phyloP scores from a whole-genome alignment of 495 filamentous ascomycete species.

The Stereocaulon alpinum region DNA sequence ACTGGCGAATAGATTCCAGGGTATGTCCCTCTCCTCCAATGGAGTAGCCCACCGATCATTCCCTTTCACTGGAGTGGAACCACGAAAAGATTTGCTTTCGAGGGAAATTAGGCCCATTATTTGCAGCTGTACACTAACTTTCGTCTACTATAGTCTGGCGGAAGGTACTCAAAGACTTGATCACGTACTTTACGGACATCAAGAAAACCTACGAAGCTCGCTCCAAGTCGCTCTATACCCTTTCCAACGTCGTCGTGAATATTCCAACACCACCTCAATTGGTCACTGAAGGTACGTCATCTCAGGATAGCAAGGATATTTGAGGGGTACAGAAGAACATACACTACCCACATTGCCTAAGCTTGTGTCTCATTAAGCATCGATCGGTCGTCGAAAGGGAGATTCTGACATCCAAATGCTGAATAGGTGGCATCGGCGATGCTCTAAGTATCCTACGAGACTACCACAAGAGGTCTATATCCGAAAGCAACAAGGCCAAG shows the following conservation, averaged over 20 bases:
- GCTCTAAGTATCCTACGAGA: slow-evolving; percentile 68
- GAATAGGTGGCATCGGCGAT: slow-evolving; percentile 61
- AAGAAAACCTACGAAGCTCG: slow-evolving; percentile 82
- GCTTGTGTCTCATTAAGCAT: no score
- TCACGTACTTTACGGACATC: slow-evolving; percentile 88
- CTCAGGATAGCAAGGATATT: no score
- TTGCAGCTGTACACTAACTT: neutral
- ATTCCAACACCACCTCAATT: slow-evolving; percentile 62
- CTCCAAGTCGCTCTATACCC: slow-evolving; percentile 69
- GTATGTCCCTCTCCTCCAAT: slow-evolving; percentile 37
- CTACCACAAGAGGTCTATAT: slow-evolving; percentile 72
- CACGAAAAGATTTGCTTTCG: neutral
- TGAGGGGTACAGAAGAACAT: no score
- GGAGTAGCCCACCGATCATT: neutral
- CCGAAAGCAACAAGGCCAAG: slow-evolving; percentile 76
- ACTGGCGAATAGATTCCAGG: slow-evolving; percentile 79
- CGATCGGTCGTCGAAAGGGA: no score
- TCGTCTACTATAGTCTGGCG: slow-evolving; percentile 60
- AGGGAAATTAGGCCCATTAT: no score
- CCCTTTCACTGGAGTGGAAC: neutral
- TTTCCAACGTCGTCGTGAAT: slow-evolving; percentile 75
- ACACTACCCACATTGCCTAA: no score
- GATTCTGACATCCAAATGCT: no score
- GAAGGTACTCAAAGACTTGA: slow-evolving; percentile 88
- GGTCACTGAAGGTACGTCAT: slow-evolving; percentile 42